Percentiles rank a stretch among this genome's conserved stretches.
Evolutionary conservation across 345 rosid genomes (phyloP).

Genomic region (Citrus mangshanensis): DNA sequence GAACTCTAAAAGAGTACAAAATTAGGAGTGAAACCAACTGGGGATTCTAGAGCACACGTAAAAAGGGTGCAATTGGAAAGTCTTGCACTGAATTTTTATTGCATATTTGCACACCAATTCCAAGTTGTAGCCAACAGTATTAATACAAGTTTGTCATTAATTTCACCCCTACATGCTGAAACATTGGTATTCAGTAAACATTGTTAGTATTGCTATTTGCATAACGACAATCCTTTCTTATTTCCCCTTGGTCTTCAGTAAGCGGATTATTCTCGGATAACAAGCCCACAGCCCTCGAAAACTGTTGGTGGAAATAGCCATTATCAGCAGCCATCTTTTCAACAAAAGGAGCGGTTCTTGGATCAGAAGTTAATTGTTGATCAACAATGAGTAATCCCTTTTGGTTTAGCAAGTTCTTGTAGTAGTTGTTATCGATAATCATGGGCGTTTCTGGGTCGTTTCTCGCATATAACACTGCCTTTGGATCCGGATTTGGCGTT

Average conservation of each 20-base stretch:
- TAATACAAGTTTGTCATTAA: too few species aligned
- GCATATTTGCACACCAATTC: too few species aligned
- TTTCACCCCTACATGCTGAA: too few species aligned
- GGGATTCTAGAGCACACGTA: too few species aligned
- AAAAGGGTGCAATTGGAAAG: too few species aligned
- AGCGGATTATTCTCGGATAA: conserved; percentile 78
- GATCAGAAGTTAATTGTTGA: conserved; percentile 62
- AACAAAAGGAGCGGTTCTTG: conserved; percentile 55
- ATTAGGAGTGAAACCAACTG: too few species aligned
- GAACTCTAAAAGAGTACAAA: too few species aligned
- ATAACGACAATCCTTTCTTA: conserved; percentile 76
- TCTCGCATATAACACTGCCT: conserved; percentile 55
- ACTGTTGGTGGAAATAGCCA: conserved; percentile 64
- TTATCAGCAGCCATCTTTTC: conserved; percentile 72
- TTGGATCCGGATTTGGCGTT: conserved; percentile 49
- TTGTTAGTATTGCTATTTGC: conserved; percentile 27
- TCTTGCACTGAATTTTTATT: too few species aligned
- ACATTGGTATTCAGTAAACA: neutral
- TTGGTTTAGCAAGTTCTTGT: conserved; percentile 54
- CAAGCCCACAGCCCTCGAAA: conserved; percentile 49
- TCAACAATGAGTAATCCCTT: conserved; percentile 67
- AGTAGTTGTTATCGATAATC: conserved; percentile 73
- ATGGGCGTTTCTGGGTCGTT: conserved; percentile 79
- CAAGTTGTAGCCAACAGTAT: too few species aligned
- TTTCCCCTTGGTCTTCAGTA: conserved; percentile 63